These are phyloP conservation scores for Candida koratica DNA, from an alignment of 805 yeast genomes.

Conservation along the genomic window DNA sequence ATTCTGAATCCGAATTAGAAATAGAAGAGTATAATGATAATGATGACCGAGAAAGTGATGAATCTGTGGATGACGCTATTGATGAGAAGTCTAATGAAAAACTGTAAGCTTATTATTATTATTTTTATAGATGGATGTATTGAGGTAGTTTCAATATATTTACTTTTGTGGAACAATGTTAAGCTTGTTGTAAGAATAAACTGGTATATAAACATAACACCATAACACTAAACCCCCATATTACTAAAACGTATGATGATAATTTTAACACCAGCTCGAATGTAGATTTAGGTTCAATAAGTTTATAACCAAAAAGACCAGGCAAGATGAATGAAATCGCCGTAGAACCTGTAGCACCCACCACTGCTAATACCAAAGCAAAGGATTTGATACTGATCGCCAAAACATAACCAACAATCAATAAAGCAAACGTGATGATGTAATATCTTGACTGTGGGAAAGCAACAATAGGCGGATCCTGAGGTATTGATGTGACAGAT, in stretches of 20 bases:
- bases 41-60: conserved; percentile 5
- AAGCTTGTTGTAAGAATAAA: conserved; percentile 31
- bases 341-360: conserved; percentile 83
- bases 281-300: conserved; percentile 32
- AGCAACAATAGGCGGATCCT: conserved; percentile 46
- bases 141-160: neutral
- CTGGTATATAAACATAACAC: conserved; percentile 49
- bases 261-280: conserved; percentile 29
- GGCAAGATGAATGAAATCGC: conserved; percentile 75
- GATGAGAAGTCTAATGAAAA: conserved; percentile 1
- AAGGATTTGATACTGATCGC: conserved; percentile 61
- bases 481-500: conserved; percentile 23
- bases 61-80: conserved; percentile 1
- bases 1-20: conserved; percentile 33
- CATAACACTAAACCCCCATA: conserved; percentile 56
- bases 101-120: neutral
- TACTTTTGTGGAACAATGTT: neutral
- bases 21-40: conserved; percentile 8
- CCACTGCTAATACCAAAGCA: conserved; percentile 66
- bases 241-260: conserved; percentile 40
- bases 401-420: conserved; percentile 45
- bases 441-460: conserved; percentile 46
- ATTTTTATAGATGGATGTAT: conserved; percentile 5
- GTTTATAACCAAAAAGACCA: conserved; percentile 67
- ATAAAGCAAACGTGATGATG: conserved; percentile 44